phyloP scores from a whole-genome alignment of 768 basidiomycete species.

The Terana coerulea region DNA sequence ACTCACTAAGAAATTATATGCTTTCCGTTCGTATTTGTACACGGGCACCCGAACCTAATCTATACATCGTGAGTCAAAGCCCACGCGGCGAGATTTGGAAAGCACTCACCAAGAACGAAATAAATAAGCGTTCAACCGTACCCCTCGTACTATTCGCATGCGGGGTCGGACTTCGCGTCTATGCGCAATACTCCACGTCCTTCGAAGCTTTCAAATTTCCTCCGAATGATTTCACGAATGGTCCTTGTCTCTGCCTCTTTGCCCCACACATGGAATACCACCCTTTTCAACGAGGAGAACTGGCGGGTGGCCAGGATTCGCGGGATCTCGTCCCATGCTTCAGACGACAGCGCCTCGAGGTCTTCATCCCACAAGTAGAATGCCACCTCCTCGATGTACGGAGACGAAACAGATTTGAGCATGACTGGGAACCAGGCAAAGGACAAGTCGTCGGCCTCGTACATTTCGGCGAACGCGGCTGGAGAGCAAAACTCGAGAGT shows the following conservation, averaged over 20 bases:
- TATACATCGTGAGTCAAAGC: too few species aligned
- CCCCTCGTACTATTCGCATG: constrained; percentile 3
- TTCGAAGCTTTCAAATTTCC: constrained; percentile 4
- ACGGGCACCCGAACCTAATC: too few species aligned
- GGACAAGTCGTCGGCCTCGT: constrained; percentile 13
- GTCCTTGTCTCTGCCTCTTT: not conserved
- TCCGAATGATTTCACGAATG: constrained; percentile 6
- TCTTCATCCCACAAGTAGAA: constrained; percentile 16
- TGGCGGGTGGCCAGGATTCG: not conserved
- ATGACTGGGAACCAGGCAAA: constrained; percentile 13
- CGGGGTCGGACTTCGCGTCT: constrained; percentile 10
- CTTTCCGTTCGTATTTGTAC: too few species aligned
- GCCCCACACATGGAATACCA: constrained; percentile 15
- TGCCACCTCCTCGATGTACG: constrained; percentile 9
- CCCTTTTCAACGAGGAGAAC: constrained; percentile 3
- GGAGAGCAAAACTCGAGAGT: constrained; percentile 15
- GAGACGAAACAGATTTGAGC: constrained; percentile 9
- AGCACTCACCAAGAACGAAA: too few species aligned
- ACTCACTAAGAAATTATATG: too few species aligned
- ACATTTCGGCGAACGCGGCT: constrained; percentile 8
- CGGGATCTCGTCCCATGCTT: constrained; percentile 7
- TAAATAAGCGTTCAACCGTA: too few species aligned
- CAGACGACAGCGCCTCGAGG: not conserved
- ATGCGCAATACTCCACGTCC: constrained; percentile 9
- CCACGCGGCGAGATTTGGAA: too few species aligned